Evolutionary conservation across 768 basidiomycete species (phyloP).

Genomic region (Ramaria sp.): DNA sequence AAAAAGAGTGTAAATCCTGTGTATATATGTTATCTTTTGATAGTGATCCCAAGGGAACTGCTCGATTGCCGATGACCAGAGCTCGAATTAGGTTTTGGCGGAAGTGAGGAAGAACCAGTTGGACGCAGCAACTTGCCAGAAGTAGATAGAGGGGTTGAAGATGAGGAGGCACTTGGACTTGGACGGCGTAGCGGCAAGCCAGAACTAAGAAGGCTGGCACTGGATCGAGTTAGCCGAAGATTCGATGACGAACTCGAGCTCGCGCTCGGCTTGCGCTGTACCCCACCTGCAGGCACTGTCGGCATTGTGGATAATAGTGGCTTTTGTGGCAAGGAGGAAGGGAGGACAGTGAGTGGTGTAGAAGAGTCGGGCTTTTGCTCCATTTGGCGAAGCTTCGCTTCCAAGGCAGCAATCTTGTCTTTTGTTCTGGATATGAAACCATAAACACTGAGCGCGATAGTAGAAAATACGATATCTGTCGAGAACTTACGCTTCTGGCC

Average conservation of each 20-base stretch:
- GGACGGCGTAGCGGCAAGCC: background rate
- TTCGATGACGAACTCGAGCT: background rate
- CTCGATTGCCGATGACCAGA: background rate
- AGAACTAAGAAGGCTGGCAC: background rate
- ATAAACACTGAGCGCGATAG: background rate
- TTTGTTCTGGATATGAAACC: constrained; percentile 34
- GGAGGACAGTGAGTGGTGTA: constrained; percentile 2
- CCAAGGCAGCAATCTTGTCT: constrained; percentile 90
- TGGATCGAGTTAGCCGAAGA: background rate
- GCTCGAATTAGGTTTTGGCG: background rate
- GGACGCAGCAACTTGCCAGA: background rate
- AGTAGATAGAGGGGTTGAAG: background rate
- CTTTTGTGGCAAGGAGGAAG: constrained; percentile 6
- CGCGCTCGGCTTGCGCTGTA: constrained; percentile 5
- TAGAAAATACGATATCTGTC: background rate
- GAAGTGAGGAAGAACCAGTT: background rate
- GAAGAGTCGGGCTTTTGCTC: constrained; percentile 19
- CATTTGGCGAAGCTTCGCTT: constrained; percentile 87
- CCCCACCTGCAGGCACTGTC: constrained; percentile 3
- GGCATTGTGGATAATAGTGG: constrained; percentile 4
- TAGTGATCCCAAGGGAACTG: constrained; percentile 5
- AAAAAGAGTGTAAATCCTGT: no score
- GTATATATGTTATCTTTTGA: constrained; percentile 1
- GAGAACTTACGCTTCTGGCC: constrained; percentile 31
- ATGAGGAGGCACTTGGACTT: background rate